phyloP scores from a whole-genome alignment of 2,329 filamentous ascomycete genomes.

The Pseudogymnoascus sp. region DNA sequence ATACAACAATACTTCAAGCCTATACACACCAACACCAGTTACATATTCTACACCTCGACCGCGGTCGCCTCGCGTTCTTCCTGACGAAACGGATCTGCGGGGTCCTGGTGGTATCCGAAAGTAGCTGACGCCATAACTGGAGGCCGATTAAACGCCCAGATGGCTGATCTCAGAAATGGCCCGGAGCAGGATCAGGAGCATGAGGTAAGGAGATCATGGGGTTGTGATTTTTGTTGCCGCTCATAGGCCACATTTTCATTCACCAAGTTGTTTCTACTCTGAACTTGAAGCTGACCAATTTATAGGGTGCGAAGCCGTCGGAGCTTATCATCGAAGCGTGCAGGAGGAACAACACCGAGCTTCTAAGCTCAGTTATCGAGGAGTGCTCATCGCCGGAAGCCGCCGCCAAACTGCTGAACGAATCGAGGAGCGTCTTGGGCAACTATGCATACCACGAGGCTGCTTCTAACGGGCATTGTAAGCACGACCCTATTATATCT shows the following conservation, averaged over 20 bases:
- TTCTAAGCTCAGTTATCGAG: slow-evolving; percentile 68
- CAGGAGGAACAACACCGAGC: slow-evolving; percentile 83
- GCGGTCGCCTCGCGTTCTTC: background rate
- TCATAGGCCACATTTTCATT: background rate
- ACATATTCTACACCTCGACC: background rate
- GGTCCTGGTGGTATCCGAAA: slow-evolving; percentile 5
- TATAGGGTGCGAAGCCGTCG: slow-evolving; percentile 72
- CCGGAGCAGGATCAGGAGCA: slow-evolving; percentile 24
- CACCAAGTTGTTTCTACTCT: background rate
- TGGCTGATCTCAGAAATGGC: slow-evolving; percentile 24
- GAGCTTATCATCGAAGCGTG: slow-evolving; percentile 90
- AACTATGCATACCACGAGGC: slow-evolving; percentile 88
- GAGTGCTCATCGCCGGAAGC: slow-evolving; percentile 49
- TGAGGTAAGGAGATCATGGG: slow-evolving; percentile 19
- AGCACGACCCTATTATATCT: slow-evolving; percentile 30
- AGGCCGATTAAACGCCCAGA: slow-evolving; percentile 16
- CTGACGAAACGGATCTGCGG: slow-evolving; percentile 1
- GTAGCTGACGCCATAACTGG: slow-evolving; percentile 9
- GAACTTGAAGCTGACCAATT: background rate
- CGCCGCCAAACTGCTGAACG: slow-evolving; percentile 75
- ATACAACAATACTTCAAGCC: background rate
- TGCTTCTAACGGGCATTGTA: slow-evolving; percentile 78
- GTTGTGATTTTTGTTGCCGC: background rate
- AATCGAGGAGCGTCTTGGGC: slow-evolving; percentile 76
- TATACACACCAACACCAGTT: background rate